Evolutionary conservation across 768 basidiomycete species (phyloP).

Genomic region (Leccinellum luteum): DNA sequence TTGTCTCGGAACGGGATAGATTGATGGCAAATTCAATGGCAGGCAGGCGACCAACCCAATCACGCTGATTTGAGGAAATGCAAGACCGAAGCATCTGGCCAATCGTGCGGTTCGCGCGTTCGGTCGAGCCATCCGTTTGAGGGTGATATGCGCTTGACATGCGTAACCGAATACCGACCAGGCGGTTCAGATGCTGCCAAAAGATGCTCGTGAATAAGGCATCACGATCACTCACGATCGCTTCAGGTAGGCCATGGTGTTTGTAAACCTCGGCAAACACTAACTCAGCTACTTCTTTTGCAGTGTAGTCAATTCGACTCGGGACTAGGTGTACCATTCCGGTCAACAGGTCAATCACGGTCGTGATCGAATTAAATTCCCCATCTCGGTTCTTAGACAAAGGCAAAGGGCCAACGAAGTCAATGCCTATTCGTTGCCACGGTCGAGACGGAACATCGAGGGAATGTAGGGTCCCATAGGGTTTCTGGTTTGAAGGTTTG

Average conservation of each 20-base stretch:
- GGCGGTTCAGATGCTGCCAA: background rate
- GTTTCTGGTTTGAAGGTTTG: constrained; percentile 27
- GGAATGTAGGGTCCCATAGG: constrained; percentile 6
- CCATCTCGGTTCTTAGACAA: background rate
- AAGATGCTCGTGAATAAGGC: background rate
- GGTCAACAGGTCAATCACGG: background rate
- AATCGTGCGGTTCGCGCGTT: constrained; percentile 16
- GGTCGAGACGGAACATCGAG: constrained; percentile 28
- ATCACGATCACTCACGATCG: background rate
- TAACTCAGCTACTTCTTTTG: background rate
- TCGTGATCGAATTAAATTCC: background rate
- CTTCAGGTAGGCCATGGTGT: background rate
- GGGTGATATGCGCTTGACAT: constrained; percentile 32
- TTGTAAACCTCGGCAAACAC: background rate
- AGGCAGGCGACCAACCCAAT: background rate
- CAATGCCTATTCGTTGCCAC: constrained; percentile 38
- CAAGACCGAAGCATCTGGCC: constrained; percentile 8
- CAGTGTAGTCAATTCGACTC: background rate
- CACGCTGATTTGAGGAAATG: constrained; percentile 2
- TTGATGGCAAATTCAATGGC: constrained; percentile 27
- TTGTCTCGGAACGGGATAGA: constrained; percentile 8
- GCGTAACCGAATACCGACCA: background rate
- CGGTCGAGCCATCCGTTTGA: constrained; percentile 32
- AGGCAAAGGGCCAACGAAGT: constrained; percentile 32
- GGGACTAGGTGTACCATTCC: background rate